These are phyloP conservation scores for Phytophthora sansomeana DNA, from an alignment of 352 stramenopile species.

Conservation along the genomic window DNA sequence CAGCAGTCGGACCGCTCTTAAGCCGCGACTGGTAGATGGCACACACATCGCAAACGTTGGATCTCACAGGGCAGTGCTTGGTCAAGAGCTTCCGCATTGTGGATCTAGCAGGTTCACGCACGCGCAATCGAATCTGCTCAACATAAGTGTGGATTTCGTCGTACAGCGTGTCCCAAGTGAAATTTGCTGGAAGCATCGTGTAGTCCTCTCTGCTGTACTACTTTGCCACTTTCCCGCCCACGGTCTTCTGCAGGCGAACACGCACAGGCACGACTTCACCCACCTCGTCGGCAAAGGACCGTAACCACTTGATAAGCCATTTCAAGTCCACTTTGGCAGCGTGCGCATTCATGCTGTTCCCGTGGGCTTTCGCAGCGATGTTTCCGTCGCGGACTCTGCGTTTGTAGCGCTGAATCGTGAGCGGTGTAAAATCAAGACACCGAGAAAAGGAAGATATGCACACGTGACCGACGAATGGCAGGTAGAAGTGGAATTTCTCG, in stretches of 20 bases:
- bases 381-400: not conserved
- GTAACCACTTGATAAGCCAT: conserved; percentile 19
- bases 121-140: not conserved
- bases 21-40: conserved; percentile 14
- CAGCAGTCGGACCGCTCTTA: not conserved
- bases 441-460: no score
- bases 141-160: conserved; percentile 22
- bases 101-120: not conserved
- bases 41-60: conserved; percentile 23
- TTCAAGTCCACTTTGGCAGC: not conserved
- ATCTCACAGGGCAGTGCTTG: conserved; percentile 10
- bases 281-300: no score
- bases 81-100: conserved; percentile 16
- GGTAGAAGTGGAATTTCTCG: no score
- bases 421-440: no score
- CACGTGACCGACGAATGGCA: no score
- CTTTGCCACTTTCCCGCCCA: conserved; percentile 1
- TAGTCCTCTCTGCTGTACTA: conserved; percentile 15
- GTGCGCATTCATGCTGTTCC: conserved; percentile 2
- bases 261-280: no score
- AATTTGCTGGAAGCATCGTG: conserved; percentile 11
- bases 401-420: conserved; percentile 6
- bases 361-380: not conserved
- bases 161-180: conserved; percentile 21
- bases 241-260: no score